Base-by-base conservation (phyloP, 2,329 filamentous ascomycete genomes). In the Cordyceps javanica region DNA sequence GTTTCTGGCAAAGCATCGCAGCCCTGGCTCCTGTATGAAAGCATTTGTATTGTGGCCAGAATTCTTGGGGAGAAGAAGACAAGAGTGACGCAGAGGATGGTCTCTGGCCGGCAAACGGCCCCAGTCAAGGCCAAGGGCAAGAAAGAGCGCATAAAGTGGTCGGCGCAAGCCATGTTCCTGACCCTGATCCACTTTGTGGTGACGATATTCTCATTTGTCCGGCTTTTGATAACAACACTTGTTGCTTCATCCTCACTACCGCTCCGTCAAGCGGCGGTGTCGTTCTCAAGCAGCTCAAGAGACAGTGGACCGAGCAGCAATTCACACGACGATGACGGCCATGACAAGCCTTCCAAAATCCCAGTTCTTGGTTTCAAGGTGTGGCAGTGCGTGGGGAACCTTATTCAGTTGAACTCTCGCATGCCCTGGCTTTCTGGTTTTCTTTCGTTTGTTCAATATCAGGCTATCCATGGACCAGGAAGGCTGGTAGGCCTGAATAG, bases 381-480 rank as follows among this genome's bases (percentile, higher is more conserved):
- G 54, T 96, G 89, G 86, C 78, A 85, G 65, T 90, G 89, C 72
- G 71, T 87, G 58, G 86, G 85, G 61, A 86, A 84, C 70, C 73
- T 96, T 61, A 74, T 91, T 64, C 86, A 91, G 77, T 73, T 96
- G 68, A 80, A 87, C 64, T 72, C 77, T 63, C 89, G 91, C 72
- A 96, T 96, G 91, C 93, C 93, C 62, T 97, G 93, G 93, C 81
- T 96, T 58, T 81, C 80, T 68, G 90, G 90, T 68, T 76, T 83
- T 64, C 71, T 94, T 60, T 88, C 89, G 58, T 82, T 96, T 72
- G 71, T 88, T 64, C 90, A 94, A 73, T 87, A 89, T 78, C 79
- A 85, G 64, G 80, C 86, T 66, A 74, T 93, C 67, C 77, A 79
- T 66, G 90, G 91, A 25, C 90, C 90, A 62, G 89, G 91, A 66